Percentiles rank a stretch among this genome's conserved stretches.
Conservation (phyloP, 129 eudicot species). For the Saposhnikovia divaricata region DNA sequence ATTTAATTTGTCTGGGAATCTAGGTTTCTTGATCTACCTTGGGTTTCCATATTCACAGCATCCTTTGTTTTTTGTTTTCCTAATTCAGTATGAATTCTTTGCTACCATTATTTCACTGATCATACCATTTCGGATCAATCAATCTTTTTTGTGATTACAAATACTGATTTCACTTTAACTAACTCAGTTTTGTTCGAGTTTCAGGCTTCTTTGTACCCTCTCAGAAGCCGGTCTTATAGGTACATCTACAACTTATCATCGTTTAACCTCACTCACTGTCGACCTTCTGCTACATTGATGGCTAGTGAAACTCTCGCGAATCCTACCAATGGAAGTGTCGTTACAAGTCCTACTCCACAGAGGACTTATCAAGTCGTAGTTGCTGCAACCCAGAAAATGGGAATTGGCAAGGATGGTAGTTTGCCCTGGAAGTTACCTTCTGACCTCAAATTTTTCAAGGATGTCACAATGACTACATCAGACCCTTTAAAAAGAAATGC, state of each 20-base stretch:
- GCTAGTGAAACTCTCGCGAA: slow-evolving; percentile 28
- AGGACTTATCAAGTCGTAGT: slow-evolving; percentile 86
- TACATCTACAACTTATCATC: slow-evolving; percentile 7
- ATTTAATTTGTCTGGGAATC: not conserved
- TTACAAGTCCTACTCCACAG: slow-evolving; percentile 25
- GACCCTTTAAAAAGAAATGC: slow-evolving; percentile 73
- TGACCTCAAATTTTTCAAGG: slow-evolving; percentile 78
- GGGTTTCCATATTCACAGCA: not conserved
- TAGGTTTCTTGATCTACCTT: not conserved
- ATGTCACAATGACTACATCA: slow-evolving; percentile 51
- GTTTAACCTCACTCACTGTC: not conserved
- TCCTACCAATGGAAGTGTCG: slow-evolving; percentile 31
- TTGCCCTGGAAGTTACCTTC: slow-evolving; percentile 89
- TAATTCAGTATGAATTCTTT: not conserved
- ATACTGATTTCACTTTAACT: not conserved
- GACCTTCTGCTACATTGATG: slow-evolving; percentile 33
- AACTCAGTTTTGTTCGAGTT: not conserved
- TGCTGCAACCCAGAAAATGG: slow-evolving; percentile 78
- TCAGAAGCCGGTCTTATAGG: slow-evolving; percentile 12
- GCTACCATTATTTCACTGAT: not conserved
- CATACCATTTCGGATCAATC: not conserved
- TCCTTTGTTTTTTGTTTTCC: not conserved
- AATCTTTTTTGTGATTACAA: not conserved
- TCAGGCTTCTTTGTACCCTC: slow-evolving; percentile 8
- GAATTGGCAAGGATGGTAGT: slow-evolving; percentile 85